These are phyloP conservation scores for Sordariomycetes sp. DNA, from an alignment of 2,329 filamentous ascomycete genomes.

Conservation along the genomic window DNA sequence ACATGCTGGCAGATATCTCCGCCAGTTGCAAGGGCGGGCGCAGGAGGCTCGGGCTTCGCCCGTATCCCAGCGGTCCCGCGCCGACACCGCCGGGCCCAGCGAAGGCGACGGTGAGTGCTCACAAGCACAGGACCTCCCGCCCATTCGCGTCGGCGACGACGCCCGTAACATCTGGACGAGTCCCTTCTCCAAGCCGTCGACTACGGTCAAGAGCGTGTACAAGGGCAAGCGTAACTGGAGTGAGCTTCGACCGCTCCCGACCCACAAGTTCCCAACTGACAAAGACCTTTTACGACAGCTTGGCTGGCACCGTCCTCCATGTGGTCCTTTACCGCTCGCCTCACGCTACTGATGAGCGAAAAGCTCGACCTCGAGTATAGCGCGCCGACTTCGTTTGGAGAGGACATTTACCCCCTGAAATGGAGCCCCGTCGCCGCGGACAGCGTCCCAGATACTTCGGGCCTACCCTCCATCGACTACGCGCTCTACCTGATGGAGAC, in stretches of 20 bases:
- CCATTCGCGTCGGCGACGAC: conserved; percentile 2
- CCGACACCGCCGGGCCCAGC: too few species aligned
- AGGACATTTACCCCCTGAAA: conserved; percentile 15
- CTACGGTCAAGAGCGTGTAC: conserved; percentile 15
- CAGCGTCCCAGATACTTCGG: conserved; percentile 15
- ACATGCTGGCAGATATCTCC: not conserved
- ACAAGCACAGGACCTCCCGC: not conserved
- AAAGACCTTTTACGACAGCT: conserved; percentile 8
- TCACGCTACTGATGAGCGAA: conserved; percentile 16
- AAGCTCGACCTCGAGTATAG: conserved; percentile 11
- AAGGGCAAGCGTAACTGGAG: conserved; percentile 20
- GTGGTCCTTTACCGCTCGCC: conserved; percentile 18
- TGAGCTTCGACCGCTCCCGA: too few species aligned
- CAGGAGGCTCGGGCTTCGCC: not conserved
- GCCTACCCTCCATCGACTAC: conserved; percentile 19
- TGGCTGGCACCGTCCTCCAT: conserved; percentile 18
- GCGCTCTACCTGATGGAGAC: conserved; percentile 18
- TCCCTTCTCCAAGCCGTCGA: conserved; percentile 15
- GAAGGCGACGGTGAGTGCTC: not conserved
- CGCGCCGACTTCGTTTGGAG: conserved; percentile 11
- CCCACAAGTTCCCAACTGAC: too few species aligned
- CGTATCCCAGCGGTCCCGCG: not conserved
- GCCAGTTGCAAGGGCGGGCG: not conserved
- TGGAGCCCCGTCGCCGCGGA: conserved; percentile 9
- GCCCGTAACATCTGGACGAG: conserved; percentile 15